These are phyloP conservation scores for Leccinum longicurvipes DNA, from an alignment of 768 basidiomycete genomes.

Conservation along the genomic window DNA sequence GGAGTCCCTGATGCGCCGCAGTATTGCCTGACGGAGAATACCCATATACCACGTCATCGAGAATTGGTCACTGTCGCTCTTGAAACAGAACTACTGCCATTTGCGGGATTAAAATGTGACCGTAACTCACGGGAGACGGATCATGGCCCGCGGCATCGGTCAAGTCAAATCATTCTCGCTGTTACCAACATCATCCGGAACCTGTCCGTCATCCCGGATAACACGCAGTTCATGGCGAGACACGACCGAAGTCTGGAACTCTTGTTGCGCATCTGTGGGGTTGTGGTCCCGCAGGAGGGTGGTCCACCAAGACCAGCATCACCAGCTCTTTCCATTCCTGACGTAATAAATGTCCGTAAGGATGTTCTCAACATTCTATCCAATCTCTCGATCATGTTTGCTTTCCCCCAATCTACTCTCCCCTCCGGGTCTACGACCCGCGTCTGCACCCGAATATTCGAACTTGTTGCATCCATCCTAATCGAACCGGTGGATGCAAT, in stretches of 20 bases:
- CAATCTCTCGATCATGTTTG: slow-evolving; percentile 53
- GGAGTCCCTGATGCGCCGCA: slow-evolving; percentile 35
- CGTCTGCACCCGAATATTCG: slow-evolving; percentile 57
- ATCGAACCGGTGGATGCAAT: slow-evolving; percentile 65
- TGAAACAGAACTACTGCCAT: slow-evolving; percentile 56
- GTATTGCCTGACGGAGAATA: slow-evolving; percentile 26
- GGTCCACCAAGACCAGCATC: slow-evolving; percentile 43
- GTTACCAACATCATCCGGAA: slow-evolving; percentile 84
- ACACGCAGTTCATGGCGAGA: slow-evolving; percentile 60
- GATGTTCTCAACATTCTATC: slow-evolving; percentile 71
- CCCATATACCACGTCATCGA: slow-evolving; percentile 56
- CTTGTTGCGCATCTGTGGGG: slow-evolving; percentile 63
- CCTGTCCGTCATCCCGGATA: slow-evolving; percentile 72
- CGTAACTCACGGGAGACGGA: slow-evolving; percentile 50
- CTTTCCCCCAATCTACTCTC: slow-evolving; percentile 41
- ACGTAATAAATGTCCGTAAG: slow-evolving; percentile 70
- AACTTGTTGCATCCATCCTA: slow-evolving; percentile 71
- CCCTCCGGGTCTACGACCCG: slow-evolving; percentile 42
- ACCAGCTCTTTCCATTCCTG: slow-evolving; percentile 61
- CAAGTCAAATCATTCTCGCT: slow-evolving; percentile 60
- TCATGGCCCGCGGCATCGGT: slow-evolving; percentile 59
- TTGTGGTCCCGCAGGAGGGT: slow-evolving; percentile 37
- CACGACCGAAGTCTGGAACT: slow-evolving; percentile 64
- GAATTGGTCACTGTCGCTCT: slow-evolving; percentile 57
- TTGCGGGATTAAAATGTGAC: slow-evolving; percentile 48